Evolutionary conservation across 805 yeast genomes (phyloP).

Genomic region (Gaillardinia entomophila): DNA sequence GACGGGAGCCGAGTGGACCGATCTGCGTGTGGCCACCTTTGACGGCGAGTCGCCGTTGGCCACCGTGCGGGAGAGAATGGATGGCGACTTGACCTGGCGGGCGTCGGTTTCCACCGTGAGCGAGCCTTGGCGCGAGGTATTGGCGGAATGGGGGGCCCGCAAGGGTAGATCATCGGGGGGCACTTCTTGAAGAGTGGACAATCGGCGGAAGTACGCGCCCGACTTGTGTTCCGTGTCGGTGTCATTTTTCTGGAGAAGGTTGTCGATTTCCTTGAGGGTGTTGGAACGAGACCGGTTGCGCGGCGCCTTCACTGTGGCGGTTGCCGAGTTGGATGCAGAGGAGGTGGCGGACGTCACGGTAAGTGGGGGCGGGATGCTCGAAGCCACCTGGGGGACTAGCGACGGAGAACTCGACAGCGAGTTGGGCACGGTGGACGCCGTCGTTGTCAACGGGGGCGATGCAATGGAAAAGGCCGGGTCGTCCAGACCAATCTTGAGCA

Average conservation of each 20-base stretch:
- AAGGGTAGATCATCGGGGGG: slow-evolving; percentile 23
- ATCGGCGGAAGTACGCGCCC: slow-evolving; percentile 59
- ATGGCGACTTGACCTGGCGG: neutral
- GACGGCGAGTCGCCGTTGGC: neutral
- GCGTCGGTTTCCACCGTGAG: neutral
- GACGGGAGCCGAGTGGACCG: slow-evolving; percentile 3
- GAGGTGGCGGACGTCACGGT: slow-evolving; percentile 1
- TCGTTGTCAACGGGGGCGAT: slow-evolving; percentile 1
- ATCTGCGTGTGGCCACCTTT: no score
- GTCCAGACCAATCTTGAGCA: neutral
- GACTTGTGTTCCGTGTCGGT: slow-evolving; percentile 45
- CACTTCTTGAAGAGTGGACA: slow-evolving; percentile 57
- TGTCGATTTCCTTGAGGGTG: slow-evolving; percentile 29
- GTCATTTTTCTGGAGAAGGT: slow-evolving; percentile 30
- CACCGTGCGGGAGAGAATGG: neutral
- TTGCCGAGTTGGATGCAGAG: slow-evolving; percentile 1
- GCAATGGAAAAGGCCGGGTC: neutral
- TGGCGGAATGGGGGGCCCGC: neutral
- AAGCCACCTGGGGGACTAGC: neutral
- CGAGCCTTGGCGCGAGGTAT: neutral
- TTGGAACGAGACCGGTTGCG: slow-evolving; percentile 27
- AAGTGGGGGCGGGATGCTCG: neutral
- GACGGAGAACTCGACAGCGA: slow-evolving; percentile 7
- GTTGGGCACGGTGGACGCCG: slow-evolving; percentile 2
- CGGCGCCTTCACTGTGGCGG: neutral